Evolutionary conservation across 129 eudicot genomes (phyloP).

Genomic region (Erigeron canadensis): DNA sequence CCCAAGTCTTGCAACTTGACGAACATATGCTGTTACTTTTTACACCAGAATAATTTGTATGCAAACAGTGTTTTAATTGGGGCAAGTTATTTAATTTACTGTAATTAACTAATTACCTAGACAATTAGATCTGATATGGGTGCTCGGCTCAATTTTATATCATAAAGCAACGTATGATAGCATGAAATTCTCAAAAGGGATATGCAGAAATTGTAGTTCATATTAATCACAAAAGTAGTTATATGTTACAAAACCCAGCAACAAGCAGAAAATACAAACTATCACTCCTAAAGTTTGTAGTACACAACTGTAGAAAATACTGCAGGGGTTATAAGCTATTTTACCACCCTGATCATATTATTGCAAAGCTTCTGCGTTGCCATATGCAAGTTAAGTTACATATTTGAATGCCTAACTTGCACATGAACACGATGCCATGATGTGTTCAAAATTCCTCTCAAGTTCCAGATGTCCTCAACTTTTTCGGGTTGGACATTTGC

Average conservation of each 20-base stretch:
- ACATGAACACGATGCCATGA: constrained; percentile 95
- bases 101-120: not conserved
- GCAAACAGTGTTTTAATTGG: not conserved
- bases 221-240: not conserved
- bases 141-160: not conserved
- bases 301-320: constrained; percentile 17
- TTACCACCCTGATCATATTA: constrained; percentile 17
- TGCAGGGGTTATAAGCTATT: not conserved
- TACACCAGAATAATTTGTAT: not conserved
- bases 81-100: not conserved
- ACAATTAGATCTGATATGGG: not conserved
- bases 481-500: constrained; percentile 92
- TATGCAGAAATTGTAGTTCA: too few relatives aligned
- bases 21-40: not conserved
- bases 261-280: constrained; percentile 2
- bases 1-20: not conserved
- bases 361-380: not conserved
- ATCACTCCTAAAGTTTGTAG: constrained; percentile 13
- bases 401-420: constrained; percentile 71
- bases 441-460: constrained; percentile 95
- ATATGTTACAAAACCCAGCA: constrained; percentile 32
- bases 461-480: constrained; percentile 78
- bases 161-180: not conserved
- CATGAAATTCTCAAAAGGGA: not conserved
- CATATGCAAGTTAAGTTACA: constrained; percentile 32